Conservation (phyloP, 2,329 filamentous ascomycete species). For the Lachnellula arida region DNA sequence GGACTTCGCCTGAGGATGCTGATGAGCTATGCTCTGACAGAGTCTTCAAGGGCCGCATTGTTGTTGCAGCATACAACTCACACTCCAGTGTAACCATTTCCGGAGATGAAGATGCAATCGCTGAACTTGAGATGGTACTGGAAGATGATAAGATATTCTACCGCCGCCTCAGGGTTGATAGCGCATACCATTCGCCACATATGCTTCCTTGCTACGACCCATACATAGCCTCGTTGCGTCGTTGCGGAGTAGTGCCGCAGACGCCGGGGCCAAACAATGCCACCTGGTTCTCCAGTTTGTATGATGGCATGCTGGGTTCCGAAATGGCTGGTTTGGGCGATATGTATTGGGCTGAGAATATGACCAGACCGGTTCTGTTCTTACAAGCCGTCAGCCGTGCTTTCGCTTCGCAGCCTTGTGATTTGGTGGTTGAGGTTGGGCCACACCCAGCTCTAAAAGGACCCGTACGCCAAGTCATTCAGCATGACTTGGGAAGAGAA, state of each 20-base stretch:
- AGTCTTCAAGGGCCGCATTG: background rate
- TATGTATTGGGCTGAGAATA: slow-evolving; percentile 34
- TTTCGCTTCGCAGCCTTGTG: too few relatives aligned
- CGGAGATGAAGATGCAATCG: slow-evolving; percentile 21
- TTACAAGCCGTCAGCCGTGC: slow-evolving; percentile 1
- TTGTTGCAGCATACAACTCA: slow-evolving; percentile 27
- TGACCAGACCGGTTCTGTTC: slow-evolving; percentile 22
- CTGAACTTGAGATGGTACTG: slow-evolving; percentile 3
- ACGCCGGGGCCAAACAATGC: too few relatives aligned
- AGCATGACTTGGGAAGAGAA: too few relatives aligned
- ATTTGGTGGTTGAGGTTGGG: too few relatives aligned
- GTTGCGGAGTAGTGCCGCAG: too few relatives aligned
- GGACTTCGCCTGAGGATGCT: slow-evolving; percentile 6
- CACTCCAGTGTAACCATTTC: slow-evolving; percentile 21
- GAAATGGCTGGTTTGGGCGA: too few relatives aligned
- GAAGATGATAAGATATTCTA: slow-evolving; percentile 12
- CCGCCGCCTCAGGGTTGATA: slow-evolving; percentile 18
- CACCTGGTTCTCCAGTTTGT: slow-evolving; percentile 11
- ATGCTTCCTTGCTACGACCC: slow-evolving; percentile 18
- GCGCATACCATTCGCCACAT: slow-evolving; percentile 23
- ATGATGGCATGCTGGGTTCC: too few relatives aligned
- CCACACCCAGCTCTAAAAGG: too few relatives aligned
- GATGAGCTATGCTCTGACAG: background rate
- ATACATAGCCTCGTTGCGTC: slow-evolving; percentile 3
- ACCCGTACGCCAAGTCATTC: too few relatives aligned